Base-by-base conservation (phyloP, 1,284 basidiomycete species). In the Amylostereum areolatum region DNA sequence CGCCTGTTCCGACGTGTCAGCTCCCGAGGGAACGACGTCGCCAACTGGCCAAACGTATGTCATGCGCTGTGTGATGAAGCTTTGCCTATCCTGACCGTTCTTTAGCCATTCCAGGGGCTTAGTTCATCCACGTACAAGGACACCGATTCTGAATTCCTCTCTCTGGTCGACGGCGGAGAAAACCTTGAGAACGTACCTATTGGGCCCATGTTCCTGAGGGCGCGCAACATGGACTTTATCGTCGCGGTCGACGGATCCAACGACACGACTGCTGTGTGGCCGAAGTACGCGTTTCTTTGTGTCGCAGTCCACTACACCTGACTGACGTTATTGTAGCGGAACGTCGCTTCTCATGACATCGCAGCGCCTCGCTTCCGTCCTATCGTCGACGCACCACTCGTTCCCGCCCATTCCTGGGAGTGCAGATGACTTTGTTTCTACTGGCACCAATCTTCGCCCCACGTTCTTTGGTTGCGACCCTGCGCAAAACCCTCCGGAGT, bases 401-500 rank as follows among this genome's bases (percentile, higher is more conserved):
- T 81, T 86, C 60, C 84, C 84, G 10, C 78, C 80, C 2, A 74
- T 85, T 45, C 84, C 83, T n/a, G 58, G 63, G 2, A 70, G 66
- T 11, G 55, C 70, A 1, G 69, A 73, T 10, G 77, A 75, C 5
- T 88, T 88, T 58, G 60, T 87, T 45, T 66, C 70, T 10, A 76
- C 75, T 6, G 89, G 89, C 11, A 71, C 85, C 8, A 85, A 83
- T 61, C 71, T 73, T 37, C 75, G 87, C n/a, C 78, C 87, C 4
- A 83, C 83, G 0, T 89, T 91, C 65, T 91, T 89, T 65, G 88
- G 88, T 1, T 90, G 87, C 59, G 66, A 82, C 57, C 80, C 81
- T 9, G 60, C 43, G n/a, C 62, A 71, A 48, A 66, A 39, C 9
- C 72, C 78, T 9, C 66, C 77, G 1, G 75, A 78, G 51, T 82